A percentile compares a stretch with the other conserved stretches of the same genome.
phyloP scores from a whole-genome alignment of 768 basidiomycete species.

The Amanita inopinata region DNA sequence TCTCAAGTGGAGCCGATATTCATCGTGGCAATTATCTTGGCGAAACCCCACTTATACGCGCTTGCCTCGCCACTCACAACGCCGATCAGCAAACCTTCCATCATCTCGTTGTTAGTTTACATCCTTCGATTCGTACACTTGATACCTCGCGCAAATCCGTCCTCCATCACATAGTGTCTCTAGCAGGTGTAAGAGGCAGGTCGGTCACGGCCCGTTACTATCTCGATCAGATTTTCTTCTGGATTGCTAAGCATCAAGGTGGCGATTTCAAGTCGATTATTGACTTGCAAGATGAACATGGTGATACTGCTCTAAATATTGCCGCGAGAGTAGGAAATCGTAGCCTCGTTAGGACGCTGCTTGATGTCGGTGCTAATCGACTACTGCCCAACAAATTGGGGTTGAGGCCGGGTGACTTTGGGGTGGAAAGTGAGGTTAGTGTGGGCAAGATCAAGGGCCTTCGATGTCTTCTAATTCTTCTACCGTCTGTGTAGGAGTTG shows the following conservation, averaged over 20 bases:
- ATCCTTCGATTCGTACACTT: conserved; percentile 74
- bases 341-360: conserved; percentile 71
- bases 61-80: conserved; percentile 82
- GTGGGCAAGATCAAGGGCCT: conserved; percentile 16
- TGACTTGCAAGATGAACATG: conserved; percentile 89
- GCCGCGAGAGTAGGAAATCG: conserved; percentile 90
- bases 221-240: conserved; percentile 80
- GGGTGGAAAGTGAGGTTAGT: conserved; percentile 78
- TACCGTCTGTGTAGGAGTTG: conserved; percentile 40
- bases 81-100: conserved; percentile 72
- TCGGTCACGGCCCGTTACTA: conserved; percentile 82
- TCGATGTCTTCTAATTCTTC: conserved; percentile 3
- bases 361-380: conserved; percentile 92
- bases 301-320: conserved; percentile 93
- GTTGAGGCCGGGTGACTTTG: conserved; percentile 88
- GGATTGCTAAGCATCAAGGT: conserved; percentile 69
- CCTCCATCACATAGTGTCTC: conserved; percentile 82
- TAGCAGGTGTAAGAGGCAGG: conserved; percentile 88
- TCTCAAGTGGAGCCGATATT: conserved; percentile 75
- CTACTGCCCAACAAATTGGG: conserved; percentile 88
- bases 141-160: conserved; percentile 82
- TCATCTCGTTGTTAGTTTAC: conserved; percentile 50
- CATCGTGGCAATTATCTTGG: conserved; percentile 89
- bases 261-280: conserved; percentile 75
- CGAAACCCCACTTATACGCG: conserved; percentile 90